A percentile compares a stretch with the other conserved stretches of the same genome.
phyloP scores from a whole-genome alignment of 768 basidiomycete genomes.

The Lactifluus volemus region DNA sequence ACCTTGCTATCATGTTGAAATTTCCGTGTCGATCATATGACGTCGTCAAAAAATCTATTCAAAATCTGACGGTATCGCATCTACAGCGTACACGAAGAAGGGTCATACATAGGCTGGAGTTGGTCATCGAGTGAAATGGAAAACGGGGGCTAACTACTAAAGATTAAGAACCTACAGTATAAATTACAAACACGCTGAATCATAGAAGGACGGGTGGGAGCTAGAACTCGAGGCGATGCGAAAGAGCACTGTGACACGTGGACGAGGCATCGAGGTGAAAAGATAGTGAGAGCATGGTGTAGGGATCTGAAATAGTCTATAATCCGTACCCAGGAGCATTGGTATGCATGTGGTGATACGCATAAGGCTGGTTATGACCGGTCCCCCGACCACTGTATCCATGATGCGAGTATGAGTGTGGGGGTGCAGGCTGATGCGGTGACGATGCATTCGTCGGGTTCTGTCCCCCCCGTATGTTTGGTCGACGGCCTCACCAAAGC shows the following conservation, averaged over 20 bases:
- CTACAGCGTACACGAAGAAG: background rate
- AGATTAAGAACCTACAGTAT: conserved; percentile 10
- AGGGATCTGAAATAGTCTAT: background rate
- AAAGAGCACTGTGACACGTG: background rate
- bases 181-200: conserved; percentile 10
- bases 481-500: conserved; percentile 42
- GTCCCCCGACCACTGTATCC: background rate
- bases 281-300: background rate
- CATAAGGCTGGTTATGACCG: conserved; percentile 6
- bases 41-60: background rate
- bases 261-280: background rate
- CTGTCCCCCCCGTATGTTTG: conserved; percentile 11
- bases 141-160: background rate
- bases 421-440: background rate
- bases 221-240: background rate
- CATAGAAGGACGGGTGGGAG: background rate
- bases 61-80: background rate
- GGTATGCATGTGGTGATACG: conserved; percentile 20
- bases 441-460: background rate
- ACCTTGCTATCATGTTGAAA: background rate
- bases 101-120: background rate
- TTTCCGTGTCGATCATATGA: background rate
- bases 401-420: background rate
- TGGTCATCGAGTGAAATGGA: background rate
- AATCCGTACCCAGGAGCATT: conserved; percentile 17